Conservation (phyloP, 1,284 basidiomycete species). For the Malassezia globosa region DNA sequence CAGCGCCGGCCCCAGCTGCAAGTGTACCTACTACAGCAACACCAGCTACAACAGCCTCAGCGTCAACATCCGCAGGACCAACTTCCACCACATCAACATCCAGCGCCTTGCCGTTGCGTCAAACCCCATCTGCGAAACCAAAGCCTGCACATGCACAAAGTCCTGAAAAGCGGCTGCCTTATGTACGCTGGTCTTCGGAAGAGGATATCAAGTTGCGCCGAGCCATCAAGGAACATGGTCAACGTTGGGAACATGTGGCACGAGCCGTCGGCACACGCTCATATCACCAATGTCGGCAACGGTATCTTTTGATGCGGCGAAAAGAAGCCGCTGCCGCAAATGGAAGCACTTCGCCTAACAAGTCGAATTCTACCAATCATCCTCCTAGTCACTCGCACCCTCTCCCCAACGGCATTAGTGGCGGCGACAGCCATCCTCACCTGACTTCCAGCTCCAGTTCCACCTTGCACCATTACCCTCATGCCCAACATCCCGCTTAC, state of each 20-base stretch:
- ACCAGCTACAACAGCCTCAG: neutral
- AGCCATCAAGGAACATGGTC: conserved; percentile 43
- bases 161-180: conserved; percentile 44
- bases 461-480: too few species aligned
- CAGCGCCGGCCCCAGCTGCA: neutral
- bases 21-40: conserved; percentile 1
- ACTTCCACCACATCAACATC: too few species aligned
- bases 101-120: too few species aligned
- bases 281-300: conserved; percentile 46
- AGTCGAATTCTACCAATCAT: neutral
- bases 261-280: conserved; percentile 43
- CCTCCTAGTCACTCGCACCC: too few species aligned
- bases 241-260: conserved; percentile 46
- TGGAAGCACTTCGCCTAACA: conserved; percentile 15
- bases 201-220: conserved; percentile 42
- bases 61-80: conserved; percentile 4
- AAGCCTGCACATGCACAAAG: conserved; percentile 25
- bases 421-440: too few species aligned
- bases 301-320: conserved; percentile 44
- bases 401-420: too few species aligned
- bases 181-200: conserved; percentile 43
- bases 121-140: neutral
- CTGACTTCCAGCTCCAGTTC: too few species aligned
- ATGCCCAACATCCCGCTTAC: too few species aligned
- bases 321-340: conserved; percentile 38